Conservation (phyloP, 257 asterid genomes). For the Solanum gracilifrons region DNA sequence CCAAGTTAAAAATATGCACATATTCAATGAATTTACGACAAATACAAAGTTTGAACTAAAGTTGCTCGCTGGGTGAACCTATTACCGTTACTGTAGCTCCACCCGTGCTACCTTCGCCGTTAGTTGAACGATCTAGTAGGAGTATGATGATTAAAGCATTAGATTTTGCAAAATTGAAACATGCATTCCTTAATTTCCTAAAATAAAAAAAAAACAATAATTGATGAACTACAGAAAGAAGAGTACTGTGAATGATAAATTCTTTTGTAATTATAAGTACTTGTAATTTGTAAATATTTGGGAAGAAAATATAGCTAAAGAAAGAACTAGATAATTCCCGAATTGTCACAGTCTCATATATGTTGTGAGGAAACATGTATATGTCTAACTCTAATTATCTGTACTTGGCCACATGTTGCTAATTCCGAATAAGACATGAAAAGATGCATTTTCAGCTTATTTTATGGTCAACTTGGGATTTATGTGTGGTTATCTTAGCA, state of each 20-base stretch:
- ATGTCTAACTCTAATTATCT: neutral
- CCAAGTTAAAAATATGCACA: neutral
- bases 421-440: neutral
- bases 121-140: neutral
- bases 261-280: neutral
- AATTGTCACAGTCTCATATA: neutral
- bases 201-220: neutral
- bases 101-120: neutral
- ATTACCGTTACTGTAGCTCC: neutral
- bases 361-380: neutral
- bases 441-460: neutral
- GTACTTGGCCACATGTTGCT: neutral
- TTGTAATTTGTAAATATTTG: neutral
- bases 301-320: neutral
- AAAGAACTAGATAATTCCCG: too few species aligned
- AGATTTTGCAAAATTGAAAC: neutral
- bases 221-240: neutral
- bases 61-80: neutral
- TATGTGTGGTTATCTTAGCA: neutral
- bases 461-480: neutral
- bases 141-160: neutral
- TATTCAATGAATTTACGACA: neutral
- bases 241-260: neutral
- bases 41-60: neutral
- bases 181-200: neutral